Percentiles rank a stretch among this genome's conserved stretches.
phyloP scores from a whole-genome alignment of 768 basidiomycete species.

The Mycena alexandri region DNA sequence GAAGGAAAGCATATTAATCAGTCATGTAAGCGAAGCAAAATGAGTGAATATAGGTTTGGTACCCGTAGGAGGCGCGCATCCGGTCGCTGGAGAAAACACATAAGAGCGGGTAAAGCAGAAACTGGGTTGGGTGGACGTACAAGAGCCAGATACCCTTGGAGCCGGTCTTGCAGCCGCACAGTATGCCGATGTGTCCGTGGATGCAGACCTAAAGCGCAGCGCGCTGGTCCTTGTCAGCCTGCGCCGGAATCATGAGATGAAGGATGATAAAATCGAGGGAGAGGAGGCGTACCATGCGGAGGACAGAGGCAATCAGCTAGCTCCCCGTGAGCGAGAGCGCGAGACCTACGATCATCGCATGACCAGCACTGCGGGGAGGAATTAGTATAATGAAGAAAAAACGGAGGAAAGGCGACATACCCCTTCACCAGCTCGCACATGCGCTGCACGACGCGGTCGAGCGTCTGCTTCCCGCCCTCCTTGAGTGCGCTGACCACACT shows the following conservation, averaged over 20 bases:
- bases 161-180: slow-evolving; percentile 90
- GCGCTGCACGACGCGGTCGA: too few relatives aligned
- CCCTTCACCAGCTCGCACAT: too few relatives aligned
- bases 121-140: slow-evolving; percentile 46
- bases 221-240: slow-evolving; percentile 92
- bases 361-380: slow-evolving; percentile 56
- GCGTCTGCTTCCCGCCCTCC: too few relatives aligned
- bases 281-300: slow-evolving; percentile 70
- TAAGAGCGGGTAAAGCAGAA: background rate
- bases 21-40: slow-evolving; percentile 32
- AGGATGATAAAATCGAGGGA: background rate
- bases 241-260: slow-evolving; percentile 28
- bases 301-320: slow-evolving; percentile 84
- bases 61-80: slow-evolving; percentile 78
- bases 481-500: too few relatives aligned
- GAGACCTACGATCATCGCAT: slow-evolving; percentile 90
- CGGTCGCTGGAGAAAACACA: slow-evolving; percentile 57
- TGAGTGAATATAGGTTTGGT: slow-evolving; percentile 49
- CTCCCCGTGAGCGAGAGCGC: slow-evolving; percentile 87
- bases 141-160: slow-evolving; percentile 94
- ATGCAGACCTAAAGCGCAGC: slow-evolving; percentile 83
- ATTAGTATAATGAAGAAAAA: too few relatives aligned
- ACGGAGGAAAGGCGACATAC: slow-evolving; percentile 4
- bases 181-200: slow-evolving; percentile 83
- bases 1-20: slow-evolving; percentile 42